These are phyloP conservation scores for Kewa caespitosa DNA, from an alignment of 179 eudicot species.

Conservation along the genomic window DNA sequence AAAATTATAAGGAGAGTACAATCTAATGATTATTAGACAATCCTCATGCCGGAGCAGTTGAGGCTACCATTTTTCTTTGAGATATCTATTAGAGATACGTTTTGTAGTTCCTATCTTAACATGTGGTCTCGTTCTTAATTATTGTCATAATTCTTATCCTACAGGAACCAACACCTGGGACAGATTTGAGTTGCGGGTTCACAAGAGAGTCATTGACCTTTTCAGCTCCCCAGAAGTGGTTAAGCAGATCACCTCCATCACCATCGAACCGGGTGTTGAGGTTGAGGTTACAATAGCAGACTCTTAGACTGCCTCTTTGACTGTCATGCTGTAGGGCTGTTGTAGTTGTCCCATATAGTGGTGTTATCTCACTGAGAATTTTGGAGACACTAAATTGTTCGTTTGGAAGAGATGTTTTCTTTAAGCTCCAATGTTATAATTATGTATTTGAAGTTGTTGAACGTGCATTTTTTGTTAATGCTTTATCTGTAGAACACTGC, in stretches of 20 bases:
- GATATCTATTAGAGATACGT: too few species aligned
- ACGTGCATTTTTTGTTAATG: constrained; percentile 19
- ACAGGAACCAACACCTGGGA: constrained; percentile 91
- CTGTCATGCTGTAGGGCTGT: constrained; percentile 19
- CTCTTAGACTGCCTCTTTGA: constrained; percentile 33
- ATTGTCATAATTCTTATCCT: not conserved
- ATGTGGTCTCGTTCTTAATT: too few species aligned
- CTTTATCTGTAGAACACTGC: constrained; percentile 18
- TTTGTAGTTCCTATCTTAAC: too few species aligned
- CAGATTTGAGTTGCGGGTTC: constrained; percentile 83
- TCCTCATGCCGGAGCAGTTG: too few species aligned
- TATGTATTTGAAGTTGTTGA: constrained; percentile 19
- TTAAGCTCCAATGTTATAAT: constrained; percentile 16
- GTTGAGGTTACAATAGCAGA: constrained; percentile 95
- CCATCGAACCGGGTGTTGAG: constrained; percentile 95
- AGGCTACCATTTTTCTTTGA: too few species aligned
- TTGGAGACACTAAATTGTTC: constrained; percentile 28
- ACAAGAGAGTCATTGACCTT: constrained; percentile 91
- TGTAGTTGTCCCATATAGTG: constrained; percentile 26
- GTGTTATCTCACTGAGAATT: constrained; percentile 20
- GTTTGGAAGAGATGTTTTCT: constrained; percentile 21
- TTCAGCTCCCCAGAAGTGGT: constrained; percentile 95
- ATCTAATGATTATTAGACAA: too few species aligned
- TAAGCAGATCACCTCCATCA: constrained; percentile 91
- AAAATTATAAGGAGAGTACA: too few species aligned